Base-by-base conservation (phyloP, 495 filamentous ascomycete species). In the Neurospora africana region DNA sequence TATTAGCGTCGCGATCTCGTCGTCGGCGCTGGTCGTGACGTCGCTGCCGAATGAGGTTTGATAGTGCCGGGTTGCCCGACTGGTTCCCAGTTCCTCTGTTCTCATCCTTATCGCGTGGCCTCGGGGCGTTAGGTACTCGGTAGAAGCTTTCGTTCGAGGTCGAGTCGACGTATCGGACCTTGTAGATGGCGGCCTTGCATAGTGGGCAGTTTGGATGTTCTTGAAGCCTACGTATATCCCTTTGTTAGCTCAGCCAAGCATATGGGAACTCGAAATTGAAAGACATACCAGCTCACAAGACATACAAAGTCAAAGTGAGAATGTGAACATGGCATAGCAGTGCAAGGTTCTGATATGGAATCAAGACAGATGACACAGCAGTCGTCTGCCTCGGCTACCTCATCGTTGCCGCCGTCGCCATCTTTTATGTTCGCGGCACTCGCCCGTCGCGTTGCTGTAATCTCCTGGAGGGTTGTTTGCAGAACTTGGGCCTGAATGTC, bases 231-330 rank as follows among this genome's bases (percentile, higher is more conserved):
- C 10, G 13, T 17, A 6, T 65, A 0, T 65, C 53, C 27, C 7
- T 33, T 15, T 35, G 53, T 65, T 33, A 65, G 27, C 53, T 0
- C 27, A 2, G 15, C 27, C 6, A 65, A 65, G 27, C 7, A 33
- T 35, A 65, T 19, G 3, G 27, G 2, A 65, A 4, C 13, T 35
- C 7, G 53, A 9, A 0, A 65, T 9, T 13, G 27, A 9, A 19
- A 33, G 11, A 65, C 53, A 30, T 30, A 65, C 94, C 94, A 97
- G 82, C 88, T 94, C 23, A 92, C 78, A 11, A 97, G 87, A 76
- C 94, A 97, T 15, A 93, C 76, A 78, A 93, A 94, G 81, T 97
- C 93, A 79, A 95, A 97, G 75, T 88, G 89, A 67, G 86, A 79
- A 84, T 97, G 94, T 23, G 85, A 84, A 86, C 94, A 97, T 21